These are phyloP conservation scores for Dioscorea dumetorum DNA, from an alignment of 106 monocot species.

Conservation along the genomic window DNA sequence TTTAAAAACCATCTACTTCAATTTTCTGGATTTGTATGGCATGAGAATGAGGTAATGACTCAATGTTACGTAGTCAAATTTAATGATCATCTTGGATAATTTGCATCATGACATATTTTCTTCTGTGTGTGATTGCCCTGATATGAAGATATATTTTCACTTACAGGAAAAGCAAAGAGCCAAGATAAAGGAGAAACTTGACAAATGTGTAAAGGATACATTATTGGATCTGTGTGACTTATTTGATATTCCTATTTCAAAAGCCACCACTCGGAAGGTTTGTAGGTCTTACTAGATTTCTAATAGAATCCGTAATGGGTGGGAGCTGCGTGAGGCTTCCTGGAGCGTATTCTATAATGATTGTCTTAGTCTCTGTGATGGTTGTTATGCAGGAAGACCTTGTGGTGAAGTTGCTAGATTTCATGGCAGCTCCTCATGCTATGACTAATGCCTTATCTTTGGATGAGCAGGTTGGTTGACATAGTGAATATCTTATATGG, in stretches of 20 bases:
- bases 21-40: conserved; percentile 92
- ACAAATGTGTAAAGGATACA: conserved; percentile 52
- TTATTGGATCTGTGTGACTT: conserved; percentile 64
- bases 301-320: no score
- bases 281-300: background rate
- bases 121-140: no score
- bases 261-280: conserved; percentile 51
- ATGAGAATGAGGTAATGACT: conserved; percentile 58
- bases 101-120: no score
- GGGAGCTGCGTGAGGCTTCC: no score
- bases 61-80: background rate
- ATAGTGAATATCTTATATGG: no score
- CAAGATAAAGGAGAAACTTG: conserved; percentile 63
- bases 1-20: conserved; percentile 68
- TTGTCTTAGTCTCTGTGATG: background rate
- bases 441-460: conserved; percentile 32
- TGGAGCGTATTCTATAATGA: no score
- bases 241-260: conserved; percentile 61
- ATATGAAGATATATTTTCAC: background rate
- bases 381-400: conserved; percentile 55
- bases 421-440: conserved; percentile 69
- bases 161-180: conserved; percentile 52
- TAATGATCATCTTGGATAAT: no score
- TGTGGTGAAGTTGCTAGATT: conserved; percentile 65
- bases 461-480: conserved; percentile 42